Base-by-base conservation (phyloP, 257 asterid species). In the Apocynum venetum region DNA sequence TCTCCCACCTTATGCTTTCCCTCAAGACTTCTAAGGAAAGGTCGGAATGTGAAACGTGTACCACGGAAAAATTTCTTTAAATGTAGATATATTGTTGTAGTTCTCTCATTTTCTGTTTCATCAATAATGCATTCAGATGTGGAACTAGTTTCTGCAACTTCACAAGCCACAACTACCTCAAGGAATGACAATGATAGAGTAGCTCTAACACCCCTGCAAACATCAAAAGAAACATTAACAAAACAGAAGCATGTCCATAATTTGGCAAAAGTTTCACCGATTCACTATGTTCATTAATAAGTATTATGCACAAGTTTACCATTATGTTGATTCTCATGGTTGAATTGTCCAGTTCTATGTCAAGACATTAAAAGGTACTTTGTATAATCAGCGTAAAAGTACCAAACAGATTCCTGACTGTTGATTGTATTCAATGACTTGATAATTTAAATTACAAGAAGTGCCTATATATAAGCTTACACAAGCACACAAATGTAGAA, bases 11-110 rank as follows among this genome's bases (percentile, higher is more conserved):
- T 90, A 83, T 95, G 87, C 89, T 93, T 95, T 80, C 81, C 97
- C 85, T 90, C 89, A 73, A 95, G 84, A 81, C 92, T 88, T 88
- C 67, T 89, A 78, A 95, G 99, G 84, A 95, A 93, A 79, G 96
- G 94, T 56, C 78, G 71, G 83, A 72, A 83, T 74, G 98, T 91
- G 86, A 93, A 95, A 74, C 99, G 99, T 57, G 92, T 78, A 59
- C 99, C 99, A 74, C 99, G 96, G 71, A 93, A 95, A 87, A 89
- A 95, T 76, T 89, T 90, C 89, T 95, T 95, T 88, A 95, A 90
- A 89, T 95, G 98, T 87, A 95, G 80, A 80, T 81, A 84, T 64
- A 93, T 82, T 40, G 88, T 89, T 79, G 87, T 88, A 71, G 78
- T 85, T 80, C 76, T 83, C 65, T 74, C 83, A 63, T 61, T 81